Conservation (phyloP, 1,284 basidiomycete genomes). For the Malassezia sp. region DNA sequence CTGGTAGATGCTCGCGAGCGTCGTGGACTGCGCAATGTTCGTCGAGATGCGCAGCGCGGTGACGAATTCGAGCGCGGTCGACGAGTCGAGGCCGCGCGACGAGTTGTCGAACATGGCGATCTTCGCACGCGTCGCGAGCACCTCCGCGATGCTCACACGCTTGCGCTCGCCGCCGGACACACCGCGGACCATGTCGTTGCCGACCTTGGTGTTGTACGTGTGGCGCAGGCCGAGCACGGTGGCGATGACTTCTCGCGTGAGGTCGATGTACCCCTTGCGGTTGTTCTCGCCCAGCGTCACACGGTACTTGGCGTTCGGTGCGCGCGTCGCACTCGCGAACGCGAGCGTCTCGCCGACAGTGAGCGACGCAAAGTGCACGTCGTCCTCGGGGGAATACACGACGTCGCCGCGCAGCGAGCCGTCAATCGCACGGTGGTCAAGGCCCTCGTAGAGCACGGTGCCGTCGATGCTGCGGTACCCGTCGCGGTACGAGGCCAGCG, state of each 20-base stretch:
- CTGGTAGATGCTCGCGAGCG: conserved; percentile 51
- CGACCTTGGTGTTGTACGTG: conserved; percentile 29
- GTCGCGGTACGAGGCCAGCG: conserved; percentile 52
- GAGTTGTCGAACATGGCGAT: conserved; percentile 49
- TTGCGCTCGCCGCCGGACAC: conserved; percentile 42
- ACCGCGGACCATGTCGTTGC: conserved; percentile 47
- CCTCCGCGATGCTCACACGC: conserved; percentile 30
- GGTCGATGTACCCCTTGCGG: conserved; percentile 30
- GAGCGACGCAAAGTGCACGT: conserved; percentile 26
- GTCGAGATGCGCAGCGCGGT: conserved; percentile 47
- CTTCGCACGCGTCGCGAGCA: conserved; percentile 47
- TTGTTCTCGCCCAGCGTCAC: conserved; percentile 24
- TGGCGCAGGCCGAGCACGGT: conserved; percentile 41
- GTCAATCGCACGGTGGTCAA: conserved; percentile 53
- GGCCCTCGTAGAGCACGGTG: conserved; percentile 46
- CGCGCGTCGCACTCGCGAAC: conserved; percentile 20
- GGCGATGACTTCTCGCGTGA: conserved; percentile 22
- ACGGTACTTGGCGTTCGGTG: conserved; percentile 16
- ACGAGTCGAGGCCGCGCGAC: conserved; percentile 29
- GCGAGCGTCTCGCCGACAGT: conserved; percentile 31
- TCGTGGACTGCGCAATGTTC: conserved; percentile 35
- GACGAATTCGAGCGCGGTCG: conserved; percentile 30
- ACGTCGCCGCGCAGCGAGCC: conserved; percentile 24
- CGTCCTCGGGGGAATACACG: conserved; percentile 31
- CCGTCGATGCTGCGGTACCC: conserved; percentile 35